Percentiles rank a stretch among this genome's conserved stretches.
These are phyloP conservation scores for Tirmania nivea DNA, from an alignment of 495 filamentous ascomycete genomes.

Conservation along the genomic window DNA sequence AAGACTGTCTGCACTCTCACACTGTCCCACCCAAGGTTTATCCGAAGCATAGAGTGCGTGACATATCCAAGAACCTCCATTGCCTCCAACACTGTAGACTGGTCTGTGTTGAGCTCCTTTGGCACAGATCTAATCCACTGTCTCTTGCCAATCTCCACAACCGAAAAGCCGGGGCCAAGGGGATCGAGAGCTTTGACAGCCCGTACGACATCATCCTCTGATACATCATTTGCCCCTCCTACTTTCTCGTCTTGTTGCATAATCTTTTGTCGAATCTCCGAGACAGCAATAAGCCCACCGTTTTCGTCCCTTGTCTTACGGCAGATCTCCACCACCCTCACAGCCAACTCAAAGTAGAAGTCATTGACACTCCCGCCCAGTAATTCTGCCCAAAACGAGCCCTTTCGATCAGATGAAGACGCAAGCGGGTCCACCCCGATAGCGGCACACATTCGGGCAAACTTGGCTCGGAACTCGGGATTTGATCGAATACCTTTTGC, in stretches of 20 bases:
- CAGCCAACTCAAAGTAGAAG: slow-evolving; percentile 93
- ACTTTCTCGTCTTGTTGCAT: slow-evolving; percentile 36
- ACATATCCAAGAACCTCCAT: slow-evolving; percentile 74
- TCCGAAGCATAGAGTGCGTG: slow-evolving; percentile 70
- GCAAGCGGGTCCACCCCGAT: slow-evolving; percentile 91
- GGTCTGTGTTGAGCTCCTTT: slow-evolving; percentile 89
- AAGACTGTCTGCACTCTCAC: slow-evolving; percentile 71
- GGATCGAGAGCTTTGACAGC: slow-evolving; percentile 76
- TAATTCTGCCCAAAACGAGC: slow-evolving; percentile 81
- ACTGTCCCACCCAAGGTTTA: slow-evolving; percentile 73
- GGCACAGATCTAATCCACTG: slow-evolving; percentile 82
- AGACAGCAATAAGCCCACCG: slow-evolving; percentile 69
- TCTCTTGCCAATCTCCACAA: slow-evolving; percentile 57
- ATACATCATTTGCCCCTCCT: slow-evolving; percentile 54
- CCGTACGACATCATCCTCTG: slow-evolving; percentile 70
- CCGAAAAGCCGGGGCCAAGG: slow-evolving; percentile 67
- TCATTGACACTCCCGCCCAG: slow-evolving; percentile 82
- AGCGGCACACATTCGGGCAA: slow-evolving; percentile 92
- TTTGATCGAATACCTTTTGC: slow-evolving; percentile 87
- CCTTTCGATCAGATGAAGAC: slow-evolving; percentile 34
- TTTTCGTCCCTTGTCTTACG: slow-evolving; percentile 72
- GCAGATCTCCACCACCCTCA: slow-evolving; percentile 84
- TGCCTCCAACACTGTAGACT: slow-evolving; percentile 74
- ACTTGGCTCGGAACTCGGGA: slow-evolving; percentile 84
- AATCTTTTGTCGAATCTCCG: slow-evolving; percentile 55